A percentile compares a stretch with the other conserved stretches of the same genome.
Conservation (phyloP, 352 stramenopile species). For the Pythium periplocum region DNA sequence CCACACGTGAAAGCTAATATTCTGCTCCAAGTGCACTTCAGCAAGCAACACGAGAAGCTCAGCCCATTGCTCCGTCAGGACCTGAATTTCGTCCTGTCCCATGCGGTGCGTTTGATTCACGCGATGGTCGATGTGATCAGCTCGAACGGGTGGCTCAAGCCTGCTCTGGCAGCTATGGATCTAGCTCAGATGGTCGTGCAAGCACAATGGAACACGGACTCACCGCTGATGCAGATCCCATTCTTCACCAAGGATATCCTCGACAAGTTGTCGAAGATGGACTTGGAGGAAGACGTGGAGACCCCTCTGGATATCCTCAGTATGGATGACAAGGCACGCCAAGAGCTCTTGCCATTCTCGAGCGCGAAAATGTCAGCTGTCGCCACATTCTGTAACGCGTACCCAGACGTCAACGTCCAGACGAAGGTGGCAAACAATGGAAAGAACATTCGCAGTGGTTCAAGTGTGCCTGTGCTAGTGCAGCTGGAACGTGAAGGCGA, state of each 20-base stretch:
- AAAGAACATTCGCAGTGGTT: constrained; percentile 89
- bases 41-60: constrained; percentile 86
- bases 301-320: constrained; percentile 85
- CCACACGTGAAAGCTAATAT: constrained; percentile 96
- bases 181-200: constrained; percentile 99
- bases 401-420: constrained; percentile 96
- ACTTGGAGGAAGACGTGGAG: constrained; percentile 69
- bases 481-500: constrained; percentile 92
- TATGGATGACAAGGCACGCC: constrained; percentile 91
- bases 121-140: constrained; percentile 99
- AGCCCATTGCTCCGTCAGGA: constrained; percentile 91
- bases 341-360: constrained; percentile 86
- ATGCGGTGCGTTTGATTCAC: constrained; percentile 93
- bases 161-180: constrained; percentile 98
- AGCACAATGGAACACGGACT: constrained; percentile 97
- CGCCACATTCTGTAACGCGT: constrained; percentile 99
- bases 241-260: constrained; percentile 94
- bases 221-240: constrained; percentile 94
- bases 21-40: constrained; percentile 97
- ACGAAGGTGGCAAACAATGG: constrained; percentile 88
- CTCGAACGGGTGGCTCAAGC: constrained; percentile 98
- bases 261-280: constrained; percentile 41
- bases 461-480: constrained; percentile 86
- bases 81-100: constrained; percentile 87
- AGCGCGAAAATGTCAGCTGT: constrained; percentile 94